Evolutionary conservation across 2,329 filamentous ascomycete genomes (phyloP).

Genomic region (Trichophyton mentagrophytes): DNA sequence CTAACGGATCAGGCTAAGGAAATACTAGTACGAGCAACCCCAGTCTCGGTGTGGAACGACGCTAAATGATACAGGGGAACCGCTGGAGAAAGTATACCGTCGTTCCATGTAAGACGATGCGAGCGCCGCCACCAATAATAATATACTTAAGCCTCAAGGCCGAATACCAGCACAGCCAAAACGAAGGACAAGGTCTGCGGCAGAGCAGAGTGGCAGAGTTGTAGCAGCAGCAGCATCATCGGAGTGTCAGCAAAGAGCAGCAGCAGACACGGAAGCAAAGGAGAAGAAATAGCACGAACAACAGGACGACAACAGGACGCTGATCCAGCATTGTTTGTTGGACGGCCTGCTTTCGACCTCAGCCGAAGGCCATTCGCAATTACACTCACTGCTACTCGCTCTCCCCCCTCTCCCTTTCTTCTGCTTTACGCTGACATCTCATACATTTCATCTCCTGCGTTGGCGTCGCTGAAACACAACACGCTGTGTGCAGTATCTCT

Average conservation of each 20-base stretch:
- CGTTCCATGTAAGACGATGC: conserved; percentile 2
- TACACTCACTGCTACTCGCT: not conserved
- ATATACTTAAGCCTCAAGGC: conserved; percentile 6
- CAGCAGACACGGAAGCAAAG: not conserved
- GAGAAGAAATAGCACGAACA: not conserved
- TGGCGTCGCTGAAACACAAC: not conserved
- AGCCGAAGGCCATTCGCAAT: conserved; percentile 1
- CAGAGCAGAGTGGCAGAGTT: not conserved
- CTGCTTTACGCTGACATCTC: not conserved
- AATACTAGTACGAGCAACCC: conserved; percentile 3
- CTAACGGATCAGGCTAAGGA: not conserved
- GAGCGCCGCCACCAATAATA: conserved; percentile 3
- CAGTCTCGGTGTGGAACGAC: not conserved
- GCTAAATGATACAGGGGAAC: conserved; percentile 5
- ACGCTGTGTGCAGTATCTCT: not conserved
- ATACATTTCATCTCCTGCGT: not conserved
- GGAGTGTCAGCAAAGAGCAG: not conserved
- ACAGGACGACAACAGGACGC: not conserved
- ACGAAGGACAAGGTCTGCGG: not conserved
- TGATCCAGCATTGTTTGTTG: not conserved
- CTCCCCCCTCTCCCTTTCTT: not conserved
- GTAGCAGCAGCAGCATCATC: not conserved
- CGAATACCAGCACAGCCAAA: conserved; percentile 2
- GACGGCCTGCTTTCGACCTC: not conserved
- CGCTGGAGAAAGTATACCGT: conserved; percentile 1